Conservation (phyloP, 257 asterid species). For the Forsythia viridissima region DNA sequence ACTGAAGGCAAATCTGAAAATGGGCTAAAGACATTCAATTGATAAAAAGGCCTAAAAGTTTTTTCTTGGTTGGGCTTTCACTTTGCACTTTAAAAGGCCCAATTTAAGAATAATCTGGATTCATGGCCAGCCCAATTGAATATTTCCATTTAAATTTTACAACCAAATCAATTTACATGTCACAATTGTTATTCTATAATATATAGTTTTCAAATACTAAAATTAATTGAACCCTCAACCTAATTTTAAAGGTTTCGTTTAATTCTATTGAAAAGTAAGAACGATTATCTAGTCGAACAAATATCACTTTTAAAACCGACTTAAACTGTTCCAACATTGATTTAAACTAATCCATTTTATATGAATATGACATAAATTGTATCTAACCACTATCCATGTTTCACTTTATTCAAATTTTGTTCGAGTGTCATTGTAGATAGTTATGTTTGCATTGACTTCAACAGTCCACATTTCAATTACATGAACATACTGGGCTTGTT, state of each 20-base stretch:
- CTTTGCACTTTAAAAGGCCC: background rate
- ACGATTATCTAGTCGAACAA: background rate
- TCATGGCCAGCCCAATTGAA: too few relatives aligned
- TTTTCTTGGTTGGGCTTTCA: background rate
- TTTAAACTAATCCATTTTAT: too few relatives aligned
- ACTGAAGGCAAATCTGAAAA: background rate
- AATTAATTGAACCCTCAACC: too few relatives aligned
- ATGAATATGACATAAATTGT: too few relatives aligned
- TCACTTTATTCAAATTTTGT: background rate
- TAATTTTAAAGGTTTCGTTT: background rate
- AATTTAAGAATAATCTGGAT: too few relatives aligned
- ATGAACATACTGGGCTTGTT: background rate
- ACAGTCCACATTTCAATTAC: background rate
- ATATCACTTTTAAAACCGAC: too few relatives aligned
- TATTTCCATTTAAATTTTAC: too few relatives aligned
- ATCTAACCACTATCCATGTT: background rate
- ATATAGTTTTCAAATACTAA: too few relatives aligned
- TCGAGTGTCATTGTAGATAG: background rate
- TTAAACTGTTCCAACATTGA: background rate
- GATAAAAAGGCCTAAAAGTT: background rate
- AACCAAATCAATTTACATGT: too few relatives aligned
- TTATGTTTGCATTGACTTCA: background rate
- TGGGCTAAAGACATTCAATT: background rate
- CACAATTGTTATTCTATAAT: too few relatives aligned
- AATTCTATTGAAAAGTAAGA: background rate